Base-by-base conservation (phyloP, 1,139 yeast species). In the Candida tetrigidarum region DNA sequence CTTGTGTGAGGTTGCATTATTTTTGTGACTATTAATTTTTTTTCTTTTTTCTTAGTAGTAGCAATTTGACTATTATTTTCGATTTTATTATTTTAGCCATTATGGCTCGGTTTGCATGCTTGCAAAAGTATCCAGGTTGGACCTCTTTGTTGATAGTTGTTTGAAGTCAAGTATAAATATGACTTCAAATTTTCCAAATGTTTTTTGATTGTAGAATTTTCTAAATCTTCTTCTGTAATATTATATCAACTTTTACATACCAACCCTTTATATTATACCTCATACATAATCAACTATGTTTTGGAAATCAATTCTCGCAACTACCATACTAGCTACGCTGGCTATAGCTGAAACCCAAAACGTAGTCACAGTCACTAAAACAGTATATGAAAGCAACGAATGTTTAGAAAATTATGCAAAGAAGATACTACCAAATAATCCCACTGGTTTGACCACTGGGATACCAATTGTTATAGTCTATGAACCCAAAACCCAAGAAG, bases 401-500 rank as follows among this genome's bases (percentile, higher is more conserved):
- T 66, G 69, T 51, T 59, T 69, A 46, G 42, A 57, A 41, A 45
- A 53, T 19, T 56, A 56, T 14, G 54, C 65, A 23, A 50, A 52
- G 19, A 50, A 58, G n/a, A 57, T 62, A 9, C 51, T 68, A 33
- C 51, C 57, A 4, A 55, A 47, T 18, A 63, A 65, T 45, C 69
- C 67, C 2, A 44, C 51, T 11, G 48, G 53, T 9, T 46, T 54
- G 25, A 44, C 59, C 5, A 49, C 60, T 3, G 76, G 76, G 15
- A 69, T 71, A 33, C 60, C 63, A 16, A 52, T 71, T 32, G 67
- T 60, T 1, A 63, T 69, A 41, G 71, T 67, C 4, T 64, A 69
- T 44, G 71, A 38, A 16, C 37, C 55, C 9, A 36, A 38, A 23
- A 28, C 43, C 10, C 22, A 34, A 11, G 18, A 19, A 8, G 29